Conservation (phyloP, 345 rosid genomes). For the Euclidium syriacum region DNA sequence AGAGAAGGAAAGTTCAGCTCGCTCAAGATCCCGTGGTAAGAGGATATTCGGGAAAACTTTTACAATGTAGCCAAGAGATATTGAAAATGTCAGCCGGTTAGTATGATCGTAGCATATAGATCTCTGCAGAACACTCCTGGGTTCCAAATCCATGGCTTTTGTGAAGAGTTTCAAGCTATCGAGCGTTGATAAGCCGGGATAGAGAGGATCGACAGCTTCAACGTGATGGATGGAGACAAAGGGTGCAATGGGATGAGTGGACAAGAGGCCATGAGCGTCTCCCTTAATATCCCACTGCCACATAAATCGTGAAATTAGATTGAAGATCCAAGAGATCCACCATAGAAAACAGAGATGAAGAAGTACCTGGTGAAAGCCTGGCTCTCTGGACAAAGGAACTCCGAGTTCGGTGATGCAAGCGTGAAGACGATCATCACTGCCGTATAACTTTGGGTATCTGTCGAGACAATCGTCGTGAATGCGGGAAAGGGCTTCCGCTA, state of each 20-base stretch:
- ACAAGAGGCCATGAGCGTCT: conserved; percentile 66
- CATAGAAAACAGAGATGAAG: not conserved
- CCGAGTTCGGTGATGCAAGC: conserved; percentile 94
- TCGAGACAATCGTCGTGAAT: conserved; percentile 71
- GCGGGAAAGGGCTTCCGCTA: conserved; percentile 63
- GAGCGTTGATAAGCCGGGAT: conserved; percentile 61
- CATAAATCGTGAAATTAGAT: not conserved
- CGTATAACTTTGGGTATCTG: conserved; percentile 75
- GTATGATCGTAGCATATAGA: conserved; percentile 73
- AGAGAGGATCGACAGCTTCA: conserved; percentile 79
- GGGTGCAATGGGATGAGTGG: conserved; percentile 81
- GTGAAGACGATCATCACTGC: conserved; percentile 90
- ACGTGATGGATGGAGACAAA: conserved; percentile 85
- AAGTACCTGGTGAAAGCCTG: conserved; percentile 86
- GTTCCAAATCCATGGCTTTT: conserved; percentile 63
- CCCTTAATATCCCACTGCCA: conserved; percentile 95
- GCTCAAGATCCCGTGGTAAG: conserved; percentile 68
- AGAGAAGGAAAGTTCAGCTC: conserved; percentile 66
- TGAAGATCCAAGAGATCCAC: not conserved
- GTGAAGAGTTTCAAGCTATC: conserved; percentile 75
- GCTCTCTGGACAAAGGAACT: conserved; percentile 75
- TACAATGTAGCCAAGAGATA: conserved; percentile 77
- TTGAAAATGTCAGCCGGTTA: conserved; percentile 43
- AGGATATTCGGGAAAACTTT: conserved; percentile 71
- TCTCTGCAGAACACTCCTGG: conserved; percentile 73